Evolutionary conservation across 2,329 filamentous ascomycete genomes (phyloP).

Genomic region (Aspergillus sp.): DNA sequence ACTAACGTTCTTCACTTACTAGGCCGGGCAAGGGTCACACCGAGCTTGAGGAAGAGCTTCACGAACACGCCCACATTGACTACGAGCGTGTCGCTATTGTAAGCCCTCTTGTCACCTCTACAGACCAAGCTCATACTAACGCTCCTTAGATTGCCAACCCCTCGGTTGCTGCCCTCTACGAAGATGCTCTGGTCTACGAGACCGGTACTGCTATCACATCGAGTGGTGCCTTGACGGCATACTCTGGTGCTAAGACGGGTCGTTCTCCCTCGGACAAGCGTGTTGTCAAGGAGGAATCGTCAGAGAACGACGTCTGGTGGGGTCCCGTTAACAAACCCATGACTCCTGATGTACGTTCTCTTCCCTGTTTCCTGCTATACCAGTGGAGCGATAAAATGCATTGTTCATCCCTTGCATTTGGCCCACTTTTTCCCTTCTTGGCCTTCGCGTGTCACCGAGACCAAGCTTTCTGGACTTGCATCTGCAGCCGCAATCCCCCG

Average conservation of each 20-base stretch:
- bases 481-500: constrained; percentile 7
- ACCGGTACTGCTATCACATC: constrained; percentile 96
- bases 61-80: constrained; percentile 98
- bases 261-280: constrained; percentile 97
- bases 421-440: constrained; percentile 15
- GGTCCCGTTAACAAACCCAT: constrained; percentile 99
- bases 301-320: constrained; percentile 96
- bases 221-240: constrained; percentile 90
- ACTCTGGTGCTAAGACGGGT: constrained; percentile 97
- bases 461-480: constrained; percentile 19
- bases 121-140: constrained; percentile 10
- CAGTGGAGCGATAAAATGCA: constrained; percentile 16
- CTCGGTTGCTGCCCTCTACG: constrained; percentile 92
- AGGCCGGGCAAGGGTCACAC: constrained; percentile 88
- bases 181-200: constrained; percentile 98
- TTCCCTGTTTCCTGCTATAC: constrained; percentile 7
- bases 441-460: constrained; percentile 1
- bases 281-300: constrained; percentile 86
- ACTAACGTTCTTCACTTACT: constrained; percentile 12
- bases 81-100: constrained; percentile 98
- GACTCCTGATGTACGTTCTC: constrained; percentile 78
- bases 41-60: constrained; percentile 94
- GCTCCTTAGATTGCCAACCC: constrained; percentile 72
- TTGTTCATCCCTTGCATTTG: constrained; percentile 17
- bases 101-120: constrained; percentile 39